These are phyloP conservation scores for Coemansia sp. DNA, from an alignment of 192 early-diverging fungal genomes.

Conservation along the genomic window DNA sequence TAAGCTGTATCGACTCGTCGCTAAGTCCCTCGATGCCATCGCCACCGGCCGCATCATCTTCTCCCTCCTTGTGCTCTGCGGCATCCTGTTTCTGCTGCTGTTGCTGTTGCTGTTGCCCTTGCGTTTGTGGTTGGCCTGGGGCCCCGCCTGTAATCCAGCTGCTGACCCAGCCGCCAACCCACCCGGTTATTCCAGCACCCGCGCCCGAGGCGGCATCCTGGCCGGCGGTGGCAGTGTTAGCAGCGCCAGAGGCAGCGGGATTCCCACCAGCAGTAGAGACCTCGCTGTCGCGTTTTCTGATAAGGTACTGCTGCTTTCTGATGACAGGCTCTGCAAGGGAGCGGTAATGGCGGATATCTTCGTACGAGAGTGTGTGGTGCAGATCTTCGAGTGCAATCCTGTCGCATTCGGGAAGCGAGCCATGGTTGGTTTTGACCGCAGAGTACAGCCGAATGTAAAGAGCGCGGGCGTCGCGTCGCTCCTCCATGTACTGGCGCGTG, in stretches of 20 bases:
- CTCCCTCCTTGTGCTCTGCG: not conserved
- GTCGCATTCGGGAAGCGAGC: constrained; percentile 52
- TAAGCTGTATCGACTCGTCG: constrained; percentile 54
- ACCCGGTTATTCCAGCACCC: constrained; percentile 39
- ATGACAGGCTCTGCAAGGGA: constrained; percentile 72
- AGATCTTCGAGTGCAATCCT: constrained; percentile 60
- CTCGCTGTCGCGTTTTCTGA: constrained; percentile 49
- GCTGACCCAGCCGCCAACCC: constrained; percentile 56
- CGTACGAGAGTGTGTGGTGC: constrained; percentile 78
- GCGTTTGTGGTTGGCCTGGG: not conserved
- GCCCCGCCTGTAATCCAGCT: constrained; percentile 40
- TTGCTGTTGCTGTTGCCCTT: constrained; percentile 1
- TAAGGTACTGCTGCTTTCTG: constrained; percentile 70
- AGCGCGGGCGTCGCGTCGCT: constrained; percentile 80
- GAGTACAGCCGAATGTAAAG: constrained; percentile 79
- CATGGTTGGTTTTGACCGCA: constrained; percentile 49
- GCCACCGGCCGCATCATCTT: not conserved
- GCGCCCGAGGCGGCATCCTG: constrained; percentile 10
- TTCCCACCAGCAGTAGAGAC: constrained; percentile 3
- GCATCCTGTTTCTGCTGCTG: not conserved
- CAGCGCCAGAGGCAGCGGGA: not conserved
- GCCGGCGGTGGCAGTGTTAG: constrained; percentile 5
- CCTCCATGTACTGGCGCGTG: constrained; percentile 80
- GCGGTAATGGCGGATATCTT: constrained; percentile 89
- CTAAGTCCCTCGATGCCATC: constrained; percentile 5